These are phyloP conservation scores for Aspergillus kassunensis DNA, from an alignment of 495 filamentous ascomycete genomes.

Conservation along the genomic window DNA sequence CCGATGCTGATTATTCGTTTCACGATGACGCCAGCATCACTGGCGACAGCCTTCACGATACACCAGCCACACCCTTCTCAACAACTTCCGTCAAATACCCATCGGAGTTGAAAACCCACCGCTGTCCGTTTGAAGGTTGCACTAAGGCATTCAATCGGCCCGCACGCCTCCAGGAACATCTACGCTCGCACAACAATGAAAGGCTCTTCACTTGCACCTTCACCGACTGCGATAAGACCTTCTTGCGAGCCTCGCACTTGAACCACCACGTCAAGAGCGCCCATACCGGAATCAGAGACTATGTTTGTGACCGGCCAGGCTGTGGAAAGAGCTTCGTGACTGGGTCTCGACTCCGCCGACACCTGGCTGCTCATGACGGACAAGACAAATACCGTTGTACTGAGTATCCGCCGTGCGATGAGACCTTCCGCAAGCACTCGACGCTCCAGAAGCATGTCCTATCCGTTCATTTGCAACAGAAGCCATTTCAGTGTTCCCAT, in stretches of 20 bases:
- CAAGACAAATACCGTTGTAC: conserved; percentile 67
- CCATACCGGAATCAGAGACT: conserved; percentile 67
- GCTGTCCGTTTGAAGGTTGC: conserved; percentile 67
- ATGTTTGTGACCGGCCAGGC: conserved; percentile 62
- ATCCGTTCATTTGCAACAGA: conserved; percentile 61
- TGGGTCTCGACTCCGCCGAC: conserved; percentile 64
- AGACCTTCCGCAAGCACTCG: conserved; percentile 82
- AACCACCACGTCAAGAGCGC: conserved; percentile 76
- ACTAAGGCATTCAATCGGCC: conserved; percentile 83
- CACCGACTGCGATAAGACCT: conserved; percentile 71
- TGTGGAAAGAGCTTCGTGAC: conserved; percentile 82
- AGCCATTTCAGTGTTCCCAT: conserved; percentile 63
- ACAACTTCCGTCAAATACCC: conserved; percentile 54
- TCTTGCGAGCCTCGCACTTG: conserved; percentile 76
- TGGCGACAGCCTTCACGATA: conserved; percentile 40
- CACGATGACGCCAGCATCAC: conserved; percentile 26
- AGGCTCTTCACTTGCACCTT: conserved; percentile 67
- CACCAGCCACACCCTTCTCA: conserved; percentile 51
- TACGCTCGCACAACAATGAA: conserved; percentile 76
- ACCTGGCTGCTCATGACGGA: conserved; percentile 64
- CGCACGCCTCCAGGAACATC: conserved; percentile 70
- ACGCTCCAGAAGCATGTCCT: conserved; percentile 82
- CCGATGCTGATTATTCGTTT: conserved; percentile 34
- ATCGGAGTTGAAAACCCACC: conserved; percentile 68
- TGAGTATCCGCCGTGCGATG: conserved; percentile 67